Base-by-base conservation (phyloP, 1,284 basidiomycete genomes). In the Trametes polyzona region DNA sequence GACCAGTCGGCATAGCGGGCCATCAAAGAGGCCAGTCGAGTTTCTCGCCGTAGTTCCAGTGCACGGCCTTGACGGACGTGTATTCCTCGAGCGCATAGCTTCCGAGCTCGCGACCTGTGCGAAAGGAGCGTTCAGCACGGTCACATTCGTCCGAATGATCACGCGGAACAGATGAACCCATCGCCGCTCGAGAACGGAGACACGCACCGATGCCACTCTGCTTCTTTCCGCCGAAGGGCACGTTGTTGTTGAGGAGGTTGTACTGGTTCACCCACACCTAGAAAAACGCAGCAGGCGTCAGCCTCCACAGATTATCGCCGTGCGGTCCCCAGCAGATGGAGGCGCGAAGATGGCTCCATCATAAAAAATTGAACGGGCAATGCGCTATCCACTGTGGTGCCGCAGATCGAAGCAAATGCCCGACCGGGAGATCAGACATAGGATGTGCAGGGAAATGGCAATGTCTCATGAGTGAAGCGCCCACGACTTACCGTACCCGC, bases 191-290 rank as follows among this genome's bases (percentile, higher is more conserved):
- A 17, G n/a, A 40, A 3, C 16, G 57, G 48, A 41, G 37, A 33
- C 12, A 65, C 71, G 59, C 55, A 80, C 88, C 89, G 55, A 88
- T 83, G 17, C 89, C 89, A 57, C 82, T 85, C 68, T 87, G 87
- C 75, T 95, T 96, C 79, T 93, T 96, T 14, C 96, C 95, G 23
- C 95, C 96, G 66, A 97, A 97, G 0, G 96, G 95, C 35, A 93
- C 91, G 57, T 92, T 92, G 71, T 90, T 91, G 69, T 83, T 83
- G 46, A 95, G 71, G 7, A 91, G 57, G 65, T 90, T 91, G 74
- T 96, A 96, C 71, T 93, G 87, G 73, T 96, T 96, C 57, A 93
- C 80, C 93, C 93, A 95, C 30, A 95, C 86, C 88, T 90, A 19
- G 37, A n/a, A 36, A 12, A 26, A 43, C 16, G 23, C n/a, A n/a